Conservation (phyloP, 176 grass and related monocot genomes). For the Hordeum marinum region DNA sequence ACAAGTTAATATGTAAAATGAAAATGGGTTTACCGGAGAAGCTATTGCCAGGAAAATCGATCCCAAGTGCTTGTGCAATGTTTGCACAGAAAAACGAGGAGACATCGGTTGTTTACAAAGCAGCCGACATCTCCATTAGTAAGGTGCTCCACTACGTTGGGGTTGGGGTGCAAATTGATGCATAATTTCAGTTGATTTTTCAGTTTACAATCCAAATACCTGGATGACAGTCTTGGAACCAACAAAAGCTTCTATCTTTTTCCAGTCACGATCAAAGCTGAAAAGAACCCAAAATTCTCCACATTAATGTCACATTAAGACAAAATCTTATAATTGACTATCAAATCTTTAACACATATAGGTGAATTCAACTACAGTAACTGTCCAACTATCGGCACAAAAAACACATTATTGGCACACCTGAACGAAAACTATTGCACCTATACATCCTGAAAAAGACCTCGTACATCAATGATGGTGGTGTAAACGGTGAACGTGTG, state of each 20-base stretch:
- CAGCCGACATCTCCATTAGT: neutral
- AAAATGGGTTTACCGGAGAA: neutral
- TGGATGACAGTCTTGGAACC: slow-evolving; percentile 93
- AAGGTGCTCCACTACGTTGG: neutral
- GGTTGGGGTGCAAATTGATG: neutral
- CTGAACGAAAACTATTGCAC: neutral
- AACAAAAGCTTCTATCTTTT: slow-evolving; percentile 98
- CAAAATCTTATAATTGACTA: neutral
- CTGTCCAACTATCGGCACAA: neutral
- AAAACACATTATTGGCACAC: neutral
- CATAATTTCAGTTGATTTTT: neutral
- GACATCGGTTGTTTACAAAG: neutral
- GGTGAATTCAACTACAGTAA: neutral
- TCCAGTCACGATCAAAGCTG: slow-evolving; percentile 96
- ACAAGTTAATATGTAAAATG: neutral
- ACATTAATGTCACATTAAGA: slow-evolving; percentile 24
- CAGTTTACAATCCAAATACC: slow-evolving; percentile 38
- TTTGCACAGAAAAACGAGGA: neutral
- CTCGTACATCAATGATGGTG: neutral
- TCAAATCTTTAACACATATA: neutral
- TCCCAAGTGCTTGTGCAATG: neutral
- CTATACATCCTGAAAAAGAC: neutral
- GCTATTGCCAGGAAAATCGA: neutral
- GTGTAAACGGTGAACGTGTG: neutral
- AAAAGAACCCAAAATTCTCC: slow-evolving; percentile 17